A percentile compares a stretch with the other conserved stretches of the same genome.
These are phyloP conservation scores for Eucalyptus marginata DNA, from an alignment of 345 rosid genomes.

Conservation along the genomic window DNA sequence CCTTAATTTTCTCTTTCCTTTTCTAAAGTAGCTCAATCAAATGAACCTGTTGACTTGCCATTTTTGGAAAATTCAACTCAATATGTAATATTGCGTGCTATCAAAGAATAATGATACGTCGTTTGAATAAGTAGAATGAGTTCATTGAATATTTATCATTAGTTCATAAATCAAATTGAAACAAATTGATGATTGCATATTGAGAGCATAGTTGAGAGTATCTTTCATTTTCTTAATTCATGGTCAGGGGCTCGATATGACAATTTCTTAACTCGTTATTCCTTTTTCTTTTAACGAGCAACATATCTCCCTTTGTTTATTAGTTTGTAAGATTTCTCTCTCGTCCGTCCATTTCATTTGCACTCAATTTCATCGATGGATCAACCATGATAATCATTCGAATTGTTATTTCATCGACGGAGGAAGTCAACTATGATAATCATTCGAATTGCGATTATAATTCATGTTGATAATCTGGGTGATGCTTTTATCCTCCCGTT, in stretches of 20 bases:
- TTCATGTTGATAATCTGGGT: background rate
- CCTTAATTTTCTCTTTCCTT: background rate
- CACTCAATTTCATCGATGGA: background rate
- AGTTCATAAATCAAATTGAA: background rate
- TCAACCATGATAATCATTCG: background rate
- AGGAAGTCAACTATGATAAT: background rate
- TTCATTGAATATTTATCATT: background rate
- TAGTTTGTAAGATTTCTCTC: background rate
- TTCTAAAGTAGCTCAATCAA: background rate
- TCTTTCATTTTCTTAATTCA: background rate
- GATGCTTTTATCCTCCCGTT: background rate
- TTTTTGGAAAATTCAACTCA: background rate
- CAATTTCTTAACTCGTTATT: background rate
- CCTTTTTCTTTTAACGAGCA: background rate
- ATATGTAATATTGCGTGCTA: background rate
- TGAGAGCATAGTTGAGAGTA: background rate
- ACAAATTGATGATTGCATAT: background rate
- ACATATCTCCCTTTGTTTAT: background rate
- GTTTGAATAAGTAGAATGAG: background rate
- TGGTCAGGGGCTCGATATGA: background rate
- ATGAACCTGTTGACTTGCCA: background rate
- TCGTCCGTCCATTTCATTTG: background rate
- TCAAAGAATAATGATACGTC: background rate
- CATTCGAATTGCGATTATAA: background rate
- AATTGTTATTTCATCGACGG: background rate